Base-by-base conservation (phyloP, 2,329 filamentous ascomycete species). In the Penicillium sp. region DNA sequence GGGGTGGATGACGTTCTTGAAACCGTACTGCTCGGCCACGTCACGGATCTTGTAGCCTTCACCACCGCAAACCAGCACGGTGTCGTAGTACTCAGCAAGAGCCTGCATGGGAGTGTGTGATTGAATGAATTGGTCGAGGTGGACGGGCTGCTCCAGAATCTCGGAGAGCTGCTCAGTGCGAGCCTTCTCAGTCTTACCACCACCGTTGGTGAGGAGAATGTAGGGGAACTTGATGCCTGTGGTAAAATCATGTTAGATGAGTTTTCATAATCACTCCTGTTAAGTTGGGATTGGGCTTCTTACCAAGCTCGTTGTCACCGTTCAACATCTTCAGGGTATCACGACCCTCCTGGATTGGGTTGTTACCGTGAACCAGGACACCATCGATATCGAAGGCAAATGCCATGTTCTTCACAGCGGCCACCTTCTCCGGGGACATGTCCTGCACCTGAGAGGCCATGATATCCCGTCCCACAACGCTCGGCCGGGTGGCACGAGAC, bases 51-150 rank as follows among this genome's bases (percentile, higher is more conserved):
- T 85, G 79, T 88, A 90, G 58, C 87, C 88, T 72, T 91, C 88
- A 67, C 89, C 89, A 72, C 89, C 89, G 47, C 90, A 85, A 5
- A 91, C 88, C 5, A 91, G 81, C 27, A 91, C 88, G 2, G 87
- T 90, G 65, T 85, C 82, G 80, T 90, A 91, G 81, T 90, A 91
- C 73, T 90, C 87, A 21, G 88, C 79, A 65, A 91, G 77, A 51
- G 88, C 89, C 57, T 87, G 86, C 88, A 91, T 91, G 64, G 88
- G 88, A 3, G 87, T 90, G 80, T 90, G 88, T 1, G 85, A 88
- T 74, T 90, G 88, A 70, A 90, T 90, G 80, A 91, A 91, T 72
- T 90, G 87, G 58, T 89, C 86, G 37, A 84, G 87, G 49, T 79
- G 83, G 72, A 90, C 84, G 52, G 85, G 85, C 68, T 83, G 82